A percentile compares a stretch with the other conserved stretches of the same genome.
Conservation (phyloP, 2,329 filamentous ascomycete species). For the Teratosphaeria gauchensis region DNA sequence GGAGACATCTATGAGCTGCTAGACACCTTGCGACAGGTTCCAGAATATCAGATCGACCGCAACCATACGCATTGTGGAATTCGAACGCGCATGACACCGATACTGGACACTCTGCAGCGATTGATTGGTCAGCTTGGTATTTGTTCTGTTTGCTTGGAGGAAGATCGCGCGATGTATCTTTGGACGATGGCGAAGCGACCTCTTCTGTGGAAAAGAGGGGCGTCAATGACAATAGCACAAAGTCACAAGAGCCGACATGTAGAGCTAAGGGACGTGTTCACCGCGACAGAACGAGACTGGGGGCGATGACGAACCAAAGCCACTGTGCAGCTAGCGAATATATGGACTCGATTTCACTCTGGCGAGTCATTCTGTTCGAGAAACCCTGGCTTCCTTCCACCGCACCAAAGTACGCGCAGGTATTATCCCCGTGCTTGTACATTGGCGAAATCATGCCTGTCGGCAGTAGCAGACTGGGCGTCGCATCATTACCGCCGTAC, state of each 20-base stretch:
- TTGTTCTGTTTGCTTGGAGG: conserved; percentile 37
- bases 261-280: conserved; percentile 22
- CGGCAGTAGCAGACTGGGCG: too few relatives aligned
- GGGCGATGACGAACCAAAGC: not conserved
- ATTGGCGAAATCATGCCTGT: not conserved
- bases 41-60: conserved; percentile 64
- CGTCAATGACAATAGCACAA: conserved; percentile 11
- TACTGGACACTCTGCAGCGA: conserved; percentile 53
- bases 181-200: conserved; percentile 38
- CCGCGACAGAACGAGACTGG: conserved; percentile 25
- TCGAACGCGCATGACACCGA: conserved; percentile 53
- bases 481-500: not conserved
- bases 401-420: not conserved
- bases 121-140: conserved; percentile 34
- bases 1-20: conserved; percentile 56
- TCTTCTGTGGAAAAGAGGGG: conserved; percentile 30
- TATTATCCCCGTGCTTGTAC: not conserved
- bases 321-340: not conserved
- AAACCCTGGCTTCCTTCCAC: not conserved
- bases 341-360: not conserved
- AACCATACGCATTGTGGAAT: conserved; percentile 67
- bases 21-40: conserved; percentile 53
- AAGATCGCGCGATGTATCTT: conserved; percentile 30
- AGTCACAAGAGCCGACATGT: conserved; percentile 19
- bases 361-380: not conserved